These are phyloP conservation scores for Domatiomyces catenatus DNA, from an alignment of 2,329 filamentous ascomycete species.

Conservation along the genomic window DNA sequence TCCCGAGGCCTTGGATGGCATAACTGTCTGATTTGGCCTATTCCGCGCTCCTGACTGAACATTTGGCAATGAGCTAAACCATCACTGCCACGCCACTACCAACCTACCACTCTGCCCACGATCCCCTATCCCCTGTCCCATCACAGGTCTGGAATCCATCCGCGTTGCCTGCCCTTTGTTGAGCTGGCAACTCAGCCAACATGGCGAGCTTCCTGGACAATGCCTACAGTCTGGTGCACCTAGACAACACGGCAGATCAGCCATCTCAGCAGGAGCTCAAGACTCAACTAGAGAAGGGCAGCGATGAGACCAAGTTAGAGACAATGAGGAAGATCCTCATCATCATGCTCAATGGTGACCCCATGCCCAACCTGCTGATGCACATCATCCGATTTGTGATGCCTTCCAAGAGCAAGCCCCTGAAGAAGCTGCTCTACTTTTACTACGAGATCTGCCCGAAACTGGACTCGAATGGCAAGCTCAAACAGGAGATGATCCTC, in stretches of 20 bases:
- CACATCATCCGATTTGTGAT: slow-evolving; percentile 99
- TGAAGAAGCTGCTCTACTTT: slow-evolving; percentile 98
- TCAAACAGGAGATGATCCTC: slow-evolving; percentile 99
- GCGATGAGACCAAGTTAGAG: slow-evolving; percentile 80
- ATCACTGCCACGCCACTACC: neutral
- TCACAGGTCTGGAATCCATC: neutral
- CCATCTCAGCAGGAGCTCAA: slow-evolving; percentile 82
- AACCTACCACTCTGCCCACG: neutral
- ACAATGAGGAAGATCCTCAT: slow-evolving; percentile 86
- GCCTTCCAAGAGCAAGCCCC: slow-evolving; percentile 87
- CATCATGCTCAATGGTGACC: slow-evolving; percentile 94
- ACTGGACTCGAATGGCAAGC: slow-evolving; percentile 75
- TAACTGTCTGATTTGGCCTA: neutral
- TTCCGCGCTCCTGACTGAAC: neutral
- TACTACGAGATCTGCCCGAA: slow-evolving; percentile 95
- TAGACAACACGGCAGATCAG: slow-evolving; percentile 91
- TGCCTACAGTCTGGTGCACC: slow-evolving; percentile 90
- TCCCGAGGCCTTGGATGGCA: neutral
- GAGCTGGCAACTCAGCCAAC: slow-evolving; percentile 22
- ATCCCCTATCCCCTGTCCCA: neutral
- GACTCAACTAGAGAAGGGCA: slow-evolving; percentile 84
- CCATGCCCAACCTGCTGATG: slow-evolving; percentile 92
- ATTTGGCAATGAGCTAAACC: neutral
- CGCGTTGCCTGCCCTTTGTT: neutral
- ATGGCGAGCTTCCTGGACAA: slow-evolving; percentile 94